phyloP scores from a whole-genome alignment of 2,329 filamentous ascomycete species.

The Hyphodiscus sp. region DNA sequence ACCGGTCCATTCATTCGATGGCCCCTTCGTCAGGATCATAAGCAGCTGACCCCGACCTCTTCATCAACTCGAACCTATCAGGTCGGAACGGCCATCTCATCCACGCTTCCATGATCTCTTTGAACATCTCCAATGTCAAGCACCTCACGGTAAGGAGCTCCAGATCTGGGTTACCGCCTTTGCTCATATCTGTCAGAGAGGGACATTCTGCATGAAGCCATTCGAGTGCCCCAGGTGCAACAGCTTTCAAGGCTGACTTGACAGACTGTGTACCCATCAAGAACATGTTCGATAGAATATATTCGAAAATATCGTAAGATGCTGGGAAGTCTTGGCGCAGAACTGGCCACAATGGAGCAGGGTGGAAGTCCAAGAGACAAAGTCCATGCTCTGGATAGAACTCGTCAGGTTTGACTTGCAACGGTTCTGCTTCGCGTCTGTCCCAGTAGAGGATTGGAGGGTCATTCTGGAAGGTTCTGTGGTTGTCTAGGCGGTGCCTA shows the following conservation, averaged over 20 bases:
- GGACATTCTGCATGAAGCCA: conserved; percentile 44
- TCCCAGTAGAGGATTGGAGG: conserved; percentile 60
- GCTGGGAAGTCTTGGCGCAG: conserved; percentile 35
- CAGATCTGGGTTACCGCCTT: conserved; percentile 38
- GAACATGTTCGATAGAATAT: conserved; percentile 42
- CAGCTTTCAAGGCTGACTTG: conserved; percentile 38
- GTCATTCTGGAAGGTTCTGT: conserved; percentile 42
- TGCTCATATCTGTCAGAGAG: conserved; percentile 40
- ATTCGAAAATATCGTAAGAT: conserved; percentile 44
- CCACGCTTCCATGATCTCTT: conserved; percentile 53
- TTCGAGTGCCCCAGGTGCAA: conserved; percentile 56
- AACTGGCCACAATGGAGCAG: conserved; percentile 44
- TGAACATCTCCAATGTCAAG: conserved; percentile 48
- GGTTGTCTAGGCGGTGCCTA: conserved; percentile 40
- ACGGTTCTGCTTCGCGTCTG: conserved; percentile 61
- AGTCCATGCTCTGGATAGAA: conserved; percentile 57
- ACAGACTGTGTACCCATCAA: conserved; percentile 32
- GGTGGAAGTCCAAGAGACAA: conserved; percentile 61
- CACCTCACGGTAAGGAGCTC: conserved; percentile 40
- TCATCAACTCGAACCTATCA: conserved; percentile 53
- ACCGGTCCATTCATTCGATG: background rate
- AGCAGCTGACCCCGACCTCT: conserved; percentile 1
- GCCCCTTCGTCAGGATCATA: conserved; percentile 3
- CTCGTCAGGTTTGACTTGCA: conserved; percentile 52
- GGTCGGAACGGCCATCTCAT: conserved; percentile 61